Evolutionary conservation across 257 asterid genomes (phyloP).

Genomic region (Apocynum venetum): DNA sequence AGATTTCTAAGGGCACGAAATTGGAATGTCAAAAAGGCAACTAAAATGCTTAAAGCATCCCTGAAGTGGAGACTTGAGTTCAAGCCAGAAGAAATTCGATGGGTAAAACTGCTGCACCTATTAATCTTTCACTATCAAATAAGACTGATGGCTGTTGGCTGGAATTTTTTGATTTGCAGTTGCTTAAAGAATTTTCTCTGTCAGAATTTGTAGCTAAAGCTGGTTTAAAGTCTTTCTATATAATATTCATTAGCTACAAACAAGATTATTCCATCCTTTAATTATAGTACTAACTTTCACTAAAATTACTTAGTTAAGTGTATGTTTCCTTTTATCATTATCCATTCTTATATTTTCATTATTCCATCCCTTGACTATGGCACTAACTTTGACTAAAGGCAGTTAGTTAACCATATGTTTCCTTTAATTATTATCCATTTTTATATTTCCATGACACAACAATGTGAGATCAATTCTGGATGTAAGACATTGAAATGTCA

Average conservation of each 20-base stretch:
- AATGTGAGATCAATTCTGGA: not conserved
- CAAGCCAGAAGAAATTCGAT: slow-evolving; percentile 77
- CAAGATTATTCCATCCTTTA: not conserved
- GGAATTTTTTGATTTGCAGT: not conserved
- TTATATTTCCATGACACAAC: not conserved
- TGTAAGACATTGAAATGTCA: not conserved
- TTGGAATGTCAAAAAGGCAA: slow-evolving; percentile 90
- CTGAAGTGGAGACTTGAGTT: slow-evolving; percentile 75
- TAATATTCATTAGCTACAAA: not conserved
- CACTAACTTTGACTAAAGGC: not conserved
- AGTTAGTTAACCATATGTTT: not conserved
- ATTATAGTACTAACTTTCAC: not conserved
- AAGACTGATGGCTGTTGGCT: not conserved
- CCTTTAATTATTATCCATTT: not conserved
- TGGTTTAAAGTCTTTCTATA: not conserved
- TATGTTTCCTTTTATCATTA: not conserved
- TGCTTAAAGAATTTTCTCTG: not conserved
- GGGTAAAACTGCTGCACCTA: slow-evolving; percentile 45
- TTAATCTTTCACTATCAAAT: not conserved
- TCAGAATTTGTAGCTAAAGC: not conserved
- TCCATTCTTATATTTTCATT: not conserved
- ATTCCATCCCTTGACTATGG: not conserved
- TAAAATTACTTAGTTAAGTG: not conserved
- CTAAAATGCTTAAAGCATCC: slow-evolving; percentile 78
- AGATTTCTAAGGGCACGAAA: slow-evolving; percentile 80